Conservation (phyloP, 2,329 filamentous ascomycete genomes). For the Periconia sp. region DNA sequence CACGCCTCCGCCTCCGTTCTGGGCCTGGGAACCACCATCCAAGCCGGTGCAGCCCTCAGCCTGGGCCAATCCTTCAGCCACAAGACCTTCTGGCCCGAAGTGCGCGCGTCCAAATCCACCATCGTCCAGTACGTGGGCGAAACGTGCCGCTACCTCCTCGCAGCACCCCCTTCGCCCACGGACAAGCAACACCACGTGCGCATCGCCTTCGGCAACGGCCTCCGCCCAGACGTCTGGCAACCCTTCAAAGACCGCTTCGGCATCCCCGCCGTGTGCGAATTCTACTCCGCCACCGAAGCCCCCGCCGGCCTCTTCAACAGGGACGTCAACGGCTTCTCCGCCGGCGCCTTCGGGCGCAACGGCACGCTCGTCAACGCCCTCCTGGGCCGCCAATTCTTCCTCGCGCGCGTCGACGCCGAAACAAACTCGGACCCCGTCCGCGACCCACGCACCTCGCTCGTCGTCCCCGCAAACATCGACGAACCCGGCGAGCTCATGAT, state of each 20-base stretch:
- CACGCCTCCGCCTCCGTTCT: conserved; percentile 36
- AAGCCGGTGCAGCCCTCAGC: conserved; percentile 30
- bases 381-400: conserved; percentile 57
- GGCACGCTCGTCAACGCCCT: conserved; percentile 60
- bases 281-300: conserved; percentile 52
- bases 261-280: conserved; percentile 41
- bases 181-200: conserved; percentile 38
- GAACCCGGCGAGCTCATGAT: conserved; percentile 71
- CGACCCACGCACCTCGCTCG: conserved; percentile 67
- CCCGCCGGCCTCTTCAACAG: conserved; percentile 60
- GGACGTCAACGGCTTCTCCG: conserved; percentile 57
- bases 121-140: conserved; percentile 45
- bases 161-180: conserved; percentile 30
- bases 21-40: conserved; percentile 28
- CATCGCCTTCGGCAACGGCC: conserved; percentile 43
- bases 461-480: conserved; percentile 60
- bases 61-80: conserved; percentile 37
- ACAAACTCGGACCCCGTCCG: conserved; percentile 64
- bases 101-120: conserved; percentile 37
- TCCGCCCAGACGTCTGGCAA: conserved; percentile 46
- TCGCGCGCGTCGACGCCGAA: conserved; percentile 68
- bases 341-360: conserved; percentile 70
- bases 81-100: conserved; percentile 43
- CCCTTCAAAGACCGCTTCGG: conserved; percentile 44
- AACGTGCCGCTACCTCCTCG: conserved; percentile 42